Evolutionary conservation across 1,139 yeast genomes (phyloP).

Genomic region (Saccharomyces hybrid): DNA sequence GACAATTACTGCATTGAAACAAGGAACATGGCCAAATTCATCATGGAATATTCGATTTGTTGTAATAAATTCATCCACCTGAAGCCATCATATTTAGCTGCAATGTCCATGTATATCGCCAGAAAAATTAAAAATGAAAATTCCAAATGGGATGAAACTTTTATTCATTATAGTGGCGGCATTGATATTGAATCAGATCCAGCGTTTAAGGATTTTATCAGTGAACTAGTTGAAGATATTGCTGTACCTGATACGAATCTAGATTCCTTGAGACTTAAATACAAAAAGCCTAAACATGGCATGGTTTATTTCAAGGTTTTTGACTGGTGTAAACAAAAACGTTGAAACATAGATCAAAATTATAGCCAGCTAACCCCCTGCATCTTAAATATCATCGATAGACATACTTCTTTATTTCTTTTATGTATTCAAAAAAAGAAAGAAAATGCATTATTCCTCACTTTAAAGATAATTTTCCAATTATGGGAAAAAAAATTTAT

Average conservation of each 20-base stretch:
- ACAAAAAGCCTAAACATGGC: constrained; percentile 18
- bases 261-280: constrained; percentile 25
- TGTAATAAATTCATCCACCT: constrained; percentile 72
- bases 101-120: constrained; percentile 46
- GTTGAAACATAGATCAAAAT: constrained; percentile 19
- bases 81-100: constrained; percentile 78
- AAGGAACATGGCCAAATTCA: constrained; percentile 81
- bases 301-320: constrained; percentile 16
- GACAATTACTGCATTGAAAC: constrained; percentile 87
- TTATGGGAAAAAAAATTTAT: neutral
- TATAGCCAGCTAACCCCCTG: constrained; percentile 21
- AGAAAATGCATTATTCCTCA: neutral
- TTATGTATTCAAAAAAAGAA: neutral
- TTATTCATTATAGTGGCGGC: constrained; percentile 83
- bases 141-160: constrained; percentile 75
- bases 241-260: constrained; percentile 26
- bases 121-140: constrained; percentile 35
- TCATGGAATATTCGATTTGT: constrained; percentile 71
- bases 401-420: neutral
- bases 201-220: constrained; percentile 1
- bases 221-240: constrained; percentile 9
- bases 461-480: neutral
- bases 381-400: neutral
- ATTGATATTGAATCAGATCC: constrained; percentile 13
- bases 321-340: constrained; percentile 12